Evolutionary conservation across 306 rosid species (phyloP).

Genomic region (apple (Malus domestica)): ASM211411v1 NC_041798.1:32176501-32177000

Average conservation of each 20-base stretch:
- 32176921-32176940: not conserved
- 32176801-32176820: not conserved
- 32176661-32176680: too few relatives aligned
- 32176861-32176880: not conserved
- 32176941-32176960: not conserved
- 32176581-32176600: too few relatives aligned
- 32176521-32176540: too few relatives aligned
- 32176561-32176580: too few relatives aligned
- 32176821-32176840: not conserved
- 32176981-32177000: not conserved
- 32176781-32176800: not conserved
- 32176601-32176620: too few relatives aligned
- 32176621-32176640: too few relatives aligned
- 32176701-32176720: too few relatives aligned
- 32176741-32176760: not conserved
- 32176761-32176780: not conserved
- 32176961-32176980: not conserved
- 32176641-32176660: too few relatives aligned
- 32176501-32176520: too few relatives aligned
- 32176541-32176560: too few relatives aligned
- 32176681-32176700: too few relatives aligned
- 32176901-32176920: not conserved
- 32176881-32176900: not conserved
- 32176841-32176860: not conserved
- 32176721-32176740: not conserved